Conservation (phyloP, 768 basidiomycete species). For the Trametes maxima region DNA sequence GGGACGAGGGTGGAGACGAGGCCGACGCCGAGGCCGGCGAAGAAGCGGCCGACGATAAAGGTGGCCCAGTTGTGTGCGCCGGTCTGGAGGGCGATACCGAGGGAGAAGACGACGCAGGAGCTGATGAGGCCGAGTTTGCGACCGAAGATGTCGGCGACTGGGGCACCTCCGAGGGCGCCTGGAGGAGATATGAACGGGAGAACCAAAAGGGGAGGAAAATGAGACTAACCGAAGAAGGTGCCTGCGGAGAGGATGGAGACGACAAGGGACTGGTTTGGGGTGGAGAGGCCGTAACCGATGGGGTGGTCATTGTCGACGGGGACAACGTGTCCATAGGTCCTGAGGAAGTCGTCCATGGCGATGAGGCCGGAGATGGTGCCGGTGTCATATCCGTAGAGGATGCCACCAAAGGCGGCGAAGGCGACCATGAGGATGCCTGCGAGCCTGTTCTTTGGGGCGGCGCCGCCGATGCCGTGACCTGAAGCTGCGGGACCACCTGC, state of each 20-base stretch:
- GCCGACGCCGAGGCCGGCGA: slow-evolving; percentile 79
- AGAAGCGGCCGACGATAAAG: slow-evolving; percentile 68
- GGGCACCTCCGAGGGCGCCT: slow-evolving; percentile 50
- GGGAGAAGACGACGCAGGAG: slow-evolving; percentile 49
- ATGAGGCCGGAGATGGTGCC: slow-evolving; percentile 78
- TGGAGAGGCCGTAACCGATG: slow-evolving; percentile 19
- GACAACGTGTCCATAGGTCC: slow-evolving; percentile 44
- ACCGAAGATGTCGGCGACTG: slow-evolving; percentile 54
- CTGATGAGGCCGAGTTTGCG: slow-evolving; percentile 47
- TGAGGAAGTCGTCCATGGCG: slow-evolving; percentile 57
- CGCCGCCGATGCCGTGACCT: slow-evolving; percentile 21
- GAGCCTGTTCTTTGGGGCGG: slow-evolving; percentile 21
- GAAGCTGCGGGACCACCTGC: slow-evolving; percentile 16
- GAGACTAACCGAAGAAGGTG: slow-evolving; percentile 61
- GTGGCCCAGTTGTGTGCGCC: slow-evolving; percentile 50
- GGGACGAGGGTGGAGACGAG: slow-evolving; percentile 66
- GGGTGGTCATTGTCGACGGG: not conserved
- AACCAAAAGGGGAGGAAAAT: not conserved
- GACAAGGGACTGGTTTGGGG: slow-evolving; percentile 49
- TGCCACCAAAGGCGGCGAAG: slow-evolving; percentile 39
- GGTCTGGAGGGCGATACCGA: slow-evolving; percentile 67
- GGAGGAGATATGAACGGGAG: not conserved
- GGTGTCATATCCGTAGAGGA: slow-evolving; percentile 69
- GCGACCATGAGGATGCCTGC: slow-evolving; percentile 36
- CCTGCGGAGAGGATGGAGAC: slow-evolving; percentile 75